Conservation (phyloP, 108 stramenopile species). For the Cafeteria roenbergensis region DNA sequence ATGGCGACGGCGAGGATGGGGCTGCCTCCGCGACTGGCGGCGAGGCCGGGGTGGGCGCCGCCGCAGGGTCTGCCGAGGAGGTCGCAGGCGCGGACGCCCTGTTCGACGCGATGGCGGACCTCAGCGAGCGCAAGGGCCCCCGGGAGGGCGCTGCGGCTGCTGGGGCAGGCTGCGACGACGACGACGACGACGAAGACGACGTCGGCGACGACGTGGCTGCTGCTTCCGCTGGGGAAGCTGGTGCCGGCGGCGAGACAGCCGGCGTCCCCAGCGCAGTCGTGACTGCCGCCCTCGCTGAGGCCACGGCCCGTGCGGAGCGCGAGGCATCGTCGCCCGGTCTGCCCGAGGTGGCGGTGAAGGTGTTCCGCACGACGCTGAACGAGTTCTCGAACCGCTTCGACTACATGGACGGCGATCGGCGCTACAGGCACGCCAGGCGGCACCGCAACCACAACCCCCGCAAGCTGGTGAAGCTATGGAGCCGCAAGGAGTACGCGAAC, state of each 20-base stretch:
- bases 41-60: no score
- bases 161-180: background rate
- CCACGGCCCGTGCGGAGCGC: background rate
- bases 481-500: constrained; percentile 37
- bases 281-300: background rate
- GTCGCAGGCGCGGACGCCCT: no score
- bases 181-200: background rate
- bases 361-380: constrained; percentile 40
- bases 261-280: background rate
- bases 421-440: constrained; percentile 12
- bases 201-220: background rate
- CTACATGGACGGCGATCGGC: constrained; percentile 34
- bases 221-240: background rate
- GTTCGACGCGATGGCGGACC: no score
- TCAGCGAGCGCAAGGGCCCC: no score
- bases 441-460: constrained; percentile 26
- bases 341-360: constrained; percentile 27
- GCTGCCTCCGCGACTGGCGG: background rate
- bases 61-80: no score
- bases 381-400: constrained; percentile 34
- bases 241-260: background rate
- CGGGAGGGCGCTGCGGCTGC: no score
- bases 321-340: background rate
- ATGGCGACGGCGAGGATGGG: background rate
- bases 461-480: constrained; percentile 33